phyloP scores from a whole-genome alignment of 768 basidiomycete species.

The Agaricus subrufescens region DNA sequence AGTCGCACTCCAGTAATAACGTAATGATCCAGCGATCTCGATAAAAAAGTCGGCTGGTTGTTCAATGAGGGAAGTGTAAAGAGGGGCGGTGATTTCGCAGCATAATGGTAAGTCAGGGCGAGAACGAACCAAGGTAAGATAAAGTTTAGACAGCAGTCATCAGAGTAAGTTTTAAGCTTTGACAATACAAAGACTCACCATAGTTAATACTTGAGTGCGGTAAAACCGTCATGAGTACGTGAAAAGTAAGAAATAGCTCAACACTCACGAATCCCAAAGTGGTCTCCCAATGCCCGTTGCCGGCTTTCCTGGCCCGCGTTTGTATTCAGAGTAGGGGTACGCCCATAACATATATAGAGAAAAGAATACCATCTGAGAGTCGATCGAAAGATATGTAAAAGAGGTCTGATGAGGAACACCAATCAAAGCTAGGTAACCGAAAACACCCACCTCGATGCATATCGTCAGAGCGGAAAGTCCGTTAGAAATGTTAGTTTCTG shows the following conservation, averaged over 20 bases:
- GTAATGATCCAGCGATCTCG: constrained; percentile 62
- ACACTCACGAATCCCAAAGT: constrained; percentile 59
- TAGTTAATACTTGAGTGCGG: constrained; percentile 23
- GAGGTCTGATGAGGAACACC: constrained; percentile 4
- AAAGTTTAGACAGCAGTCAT: not conserved
- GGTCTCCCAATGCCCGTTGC: constrained; percentile 64
- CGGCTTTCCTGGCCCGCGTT: constrained; percentile 26
- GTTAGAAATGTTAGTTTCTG: constrained; percentile 76
- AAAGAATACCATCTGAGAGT: constrained; percentile 76
- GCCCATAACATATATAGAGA: constrained; percentile 79
- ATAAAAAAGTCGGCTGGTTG: constrained; percentile 53
- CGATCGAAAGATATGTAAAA: not conserved
- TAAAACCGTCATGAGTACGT: not conserved
- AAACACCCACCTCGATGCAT: constrained; percentile 66
- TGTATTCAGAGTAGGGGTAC: constrained; percentile 70
- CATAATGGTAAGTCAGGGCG: not conserved
- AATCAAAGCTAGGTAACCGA: not conserved
- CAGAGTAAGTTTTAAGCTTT: not conserved
- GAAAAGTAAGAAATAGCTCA: constrained; percentile 21
- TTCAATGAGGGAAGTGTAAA: not conserved
- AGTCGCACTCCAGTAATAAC: constrained; percentile 41
- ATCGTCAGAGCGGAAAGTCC: constrained; percentile 79
- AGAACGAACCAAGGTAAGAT: not conserved
- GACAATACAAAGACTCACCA: constrained; percentile 15
- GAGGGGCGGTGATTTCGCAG: not conserved